phyloP scores from a whole-genome alignment of 441 rosid genomes.

The Euphorbia schlechtendalii region DNA sequence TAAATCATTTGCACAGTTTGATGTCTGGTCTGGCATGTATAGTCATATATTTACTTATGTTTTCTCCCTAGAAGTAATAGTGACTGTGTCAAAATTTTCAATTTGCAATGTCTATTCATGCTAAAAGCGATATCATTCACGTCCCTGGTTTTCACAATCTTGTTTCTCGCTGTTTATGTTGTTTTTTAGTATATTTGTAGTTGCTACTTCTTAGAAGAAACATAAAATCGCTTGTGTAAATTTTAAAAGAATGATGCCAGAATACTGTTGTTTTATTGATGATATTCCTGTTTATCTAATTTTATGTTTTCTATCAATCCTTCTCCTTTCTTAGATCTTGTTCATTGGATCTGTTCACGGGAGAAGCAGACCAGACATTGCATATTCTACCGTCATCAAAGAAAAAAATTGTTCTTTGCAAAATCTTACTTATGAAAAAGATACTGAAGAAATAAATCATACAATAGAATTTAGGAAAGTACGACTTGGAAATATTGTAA shows the following conservation, averaged over 20 bases:
- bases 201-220: not conserved
- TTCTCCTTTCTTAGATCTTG: slow-evolving; percentile 41
- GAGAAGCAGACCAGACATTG: slow-evolving; percentile 38
- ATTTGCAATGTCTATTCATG: not conserved
- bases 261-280: slow-evolving; percentile 13
- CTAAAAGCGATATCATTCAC: not conserved
- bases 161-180: not conserved
- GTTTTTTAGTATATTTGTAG: not conserved
- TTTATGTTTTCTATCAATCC: slow-evolving; percentile 11
- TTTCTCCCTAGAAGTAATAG: not conserved
- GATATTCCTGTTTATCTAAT: slow-evolving; percentile 11
- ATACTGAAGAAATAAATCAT: slow-evolving; percentile 27
- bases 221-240: slow-evolving; percentile 6
- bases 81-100: not conserved
- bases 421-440: slow-evolving; percentile 26
- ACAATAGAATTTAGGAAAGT: slow-evolving; percentile 39
- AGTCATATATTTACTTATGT: not conserved
- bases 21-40: not conserved
- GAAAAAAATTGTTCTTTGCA: slow-evolving; percentile 22
- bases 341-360: slow-evolving; percentile 71
- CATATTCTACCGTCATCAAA: slow-evolving; percentile 34
- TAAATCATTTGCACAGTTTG: not conserved
- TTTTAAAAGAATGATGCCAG: slow-evolving; percentile 14
- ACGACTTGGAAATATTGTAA: slow-evolving; percentile 46
- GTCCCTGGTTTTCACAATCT: not conserved